Evolutionary conservation across 139 green algal genomes (phyloP), one percentile per base, ranked within the genome.

Genomic region (Tetraselmis striata): DNA sequence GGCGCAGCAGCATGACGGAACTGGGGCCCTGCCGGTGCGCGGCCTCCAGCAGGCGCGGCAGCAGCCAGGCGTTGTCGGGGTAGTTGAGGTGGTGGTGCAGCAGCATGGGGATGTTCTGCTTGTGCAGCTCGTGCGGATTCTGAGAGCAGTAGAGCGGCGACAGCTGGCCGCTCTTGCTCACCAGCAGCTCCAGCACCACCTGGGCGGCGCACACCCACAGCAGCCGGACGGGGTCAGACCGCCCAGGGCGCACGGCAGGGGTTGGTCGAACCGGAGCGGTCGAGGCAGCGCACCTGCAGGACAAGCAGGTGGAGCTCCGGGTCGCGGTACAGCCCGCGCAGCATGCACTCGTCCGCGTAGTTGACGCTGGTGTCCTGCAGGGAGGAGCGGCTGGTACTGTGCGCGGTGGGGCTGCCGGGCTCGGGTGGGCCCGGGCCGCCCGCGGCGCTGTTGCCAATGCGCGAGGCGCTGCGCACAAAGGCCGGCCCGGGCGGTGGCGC

Each of bases 181-280:
- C 31, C 30, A 94, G 78, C 80, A 94, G 84, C 22, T 86, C 83
- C 30, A 94, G 75, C 30, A 94, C 81, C 30, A 91, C n/a, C 80
- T 89, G 82, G 32, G 94, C 79, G 59, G 78, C n/a, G 31, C 18
- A 11, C 30, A 83, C 80, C 67, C 83, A 59, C 23, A 91, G 18
- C 83, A 92, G 90, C 30, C 91, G 84, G 0, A 58, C 75, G 26
- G 67, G 76, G 78, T 93, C 26, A 77, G 74, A 77, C 2, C 26
- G 74, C n/a, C n/a, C n/a, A 25, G 58, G 58, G 58, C 18, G 18
- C 18, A 23, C 58, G 18, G 58, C 58, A 74, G n/a, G n/a, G n/a
- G n/a, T n/a, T n/a, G n/a, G n/a, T n/a, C n/a, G n/a, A n/a, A n/a
- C n/a, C n/a, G n/a, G n/a, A n/a, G n/a, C n/a, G n/a, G n/a, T n/a